Percentiles rank a stretch among this genome's conserved stretches.
phyloP scores from a whole-genome alignment of 257 asterid species.

The Thymus mandschuricus region DNA sequence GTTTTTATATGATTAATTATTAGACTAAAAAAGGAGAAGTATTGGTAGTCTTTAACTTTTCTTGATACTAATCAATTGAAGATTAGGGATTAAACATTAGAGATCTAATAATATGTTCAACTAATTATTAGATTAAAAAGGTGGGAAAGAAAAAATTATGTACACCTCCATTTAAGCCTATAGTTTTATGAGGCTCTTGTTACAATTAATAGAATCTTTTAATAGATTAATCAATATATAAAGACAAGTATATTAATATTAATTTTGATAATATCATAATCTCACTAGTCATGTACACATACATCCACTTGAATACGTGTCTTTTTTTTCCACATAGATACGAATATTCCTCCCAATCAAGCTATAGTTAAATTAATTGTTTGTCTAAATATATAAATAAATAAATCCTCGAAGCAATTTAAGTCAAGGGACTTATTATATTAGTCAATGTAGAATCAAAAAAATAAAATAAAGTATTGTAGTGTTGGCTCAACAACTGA shows the following conservation, averaged over 20 bases:
- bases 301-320: background rate
- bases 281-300: background rate
- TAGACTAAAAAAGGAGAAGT: background rate
- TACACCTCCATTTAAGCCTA: background rate
- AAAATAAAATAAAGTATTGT: background rate
- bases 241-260: background rate
- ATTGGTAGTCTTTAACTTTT: background rate
- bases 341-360: background rate
- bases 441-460: background rate
- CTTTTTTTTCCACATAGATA: background rate
- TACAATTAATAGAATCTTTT: background rate
- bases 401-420: background rate
- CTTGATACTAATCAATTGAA: no score
- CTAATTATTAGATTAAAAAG: background rate
- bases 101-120: constrained; percentile 10
- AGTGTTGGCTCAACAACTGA: constrained; percentile 33
- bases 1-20: background rate
- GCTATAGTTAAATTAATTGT: background rate
- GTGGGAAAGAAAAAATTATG: background rate
- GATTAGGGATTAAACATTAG: no score
- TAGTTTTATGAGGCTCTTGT: background rate
- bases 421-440: background rate
- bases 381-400: background rate
- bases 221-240: no score
- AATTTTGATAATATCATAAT: background rate